Conservation (phyloP, 306 rosid species). For the Cicer cuneatum region DNA sequence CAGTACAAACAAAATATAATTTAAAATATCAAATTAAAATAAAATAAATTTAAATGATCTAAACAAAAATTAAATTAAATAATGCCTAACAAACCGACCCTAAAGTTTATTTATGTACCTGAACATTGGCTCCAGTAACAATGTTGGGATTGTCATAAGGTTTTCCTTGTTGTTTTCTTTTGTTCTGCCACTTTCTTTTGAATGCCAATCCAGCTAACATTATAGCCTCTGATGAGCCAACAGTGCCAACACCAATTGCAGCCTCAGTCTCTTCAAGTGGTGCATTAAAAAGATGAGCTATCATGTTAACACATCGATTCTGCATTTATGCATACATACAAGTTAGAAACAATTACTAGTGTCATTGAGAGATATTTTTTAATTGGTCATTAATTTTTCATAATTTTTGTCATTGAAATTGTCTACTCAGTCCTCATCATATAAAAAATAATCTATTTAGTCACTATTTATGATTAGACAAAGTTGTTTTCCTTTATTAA, state of each 20-base stretch:
- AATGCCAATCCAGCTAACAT: conserved; percentile 98
- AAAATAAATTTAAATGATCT: too few relatives aligned
- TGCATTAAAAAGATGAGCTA: conserved; percentile 90
- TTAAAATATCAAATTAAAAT: too few relatives aligned
- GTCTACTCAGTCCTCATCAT: too few relatives aligned
- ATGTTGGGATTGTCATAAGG: conserved; percentile 89
- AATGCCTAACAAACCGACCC: too few relatives aligned
- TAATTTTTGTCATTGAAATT: too few relatives aligned
- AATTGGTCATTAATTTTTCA: not conserved
- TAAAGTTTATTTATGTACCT: too few relatives aligned
- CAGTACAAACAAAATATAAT: too few relatives aligned
- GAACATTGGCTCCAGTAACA: conserved; percentile 95
- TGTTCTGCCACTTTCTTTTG: conserved; percentile 93
- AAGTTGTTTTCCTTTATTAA: too few relatives aligned
- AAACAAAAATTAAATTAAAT: too few relatives aligned
- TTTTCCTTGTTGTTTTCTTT: conserved; percentile 61
- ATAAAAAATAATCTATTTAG: too few relatives aligned
- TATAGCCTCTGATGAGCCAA: conserved; percentile 96
- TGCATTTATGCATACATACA: conserved; percentile 34
- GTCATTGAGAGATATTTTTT: not conserved
- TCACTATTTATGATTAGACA: too few relatives aligned
- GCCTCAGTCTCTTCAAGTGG: conserved; percentile 76
- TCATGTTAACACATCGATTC: conserved; percentile 96
- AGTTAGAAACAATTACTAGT: not conserved
- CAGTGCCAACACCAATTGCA: conserved; percentile 91